phyloP scores from a whole-genome alignment of 2,329 filamentous ascomycete genomes.

The Tolypocladium pustulatum region DNA sequence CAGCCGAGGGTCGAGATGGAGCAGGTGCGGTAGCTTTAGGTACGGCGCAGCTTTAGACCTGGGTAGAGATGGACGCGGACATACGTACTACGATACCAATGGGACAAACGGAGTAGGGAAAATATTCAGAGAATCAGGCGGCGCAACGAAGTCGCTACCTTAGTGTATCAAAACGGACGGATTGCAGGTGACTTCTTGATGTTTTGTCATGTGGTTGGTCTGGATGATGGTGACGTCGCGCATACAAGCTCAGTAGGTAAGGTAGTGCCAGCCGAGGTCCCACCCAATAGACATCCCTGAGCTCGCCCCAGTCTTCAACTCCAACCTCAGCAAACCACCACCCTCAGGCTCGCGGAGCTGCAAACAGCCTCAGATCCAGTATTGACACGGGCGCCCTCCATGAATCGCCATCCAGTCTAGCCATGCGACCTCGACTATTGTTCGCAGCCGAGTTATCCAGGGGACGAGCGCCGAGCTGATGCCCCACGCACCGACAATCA shows the following conservation, averaged over 20 bases:
- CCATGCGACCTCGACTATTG: constrained; percentile 13
- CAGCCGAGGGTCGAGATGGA: constrained; percentile 16
- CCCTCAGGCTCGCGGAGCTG: not conserved
- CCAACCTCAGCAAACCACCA: not conserved
- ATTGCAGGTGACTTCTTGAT: no score
- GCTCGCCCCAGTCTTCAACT: not conserved
- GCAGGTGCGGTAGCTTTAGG: constrained; percentile 11
- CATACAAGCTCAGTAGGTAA: no score
- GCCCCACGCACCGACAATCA: constrained; percentile 5
- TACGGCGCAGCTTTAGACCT: not conserved
- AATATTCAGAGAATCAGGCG: not conserved
- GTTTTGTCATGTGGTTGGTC: not conserved
- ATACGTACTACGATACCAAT: not conserved
- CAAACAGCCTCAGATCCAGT: not conserved
- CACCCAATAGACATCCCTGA: not conserved
- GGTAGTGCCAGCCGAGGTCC: not conserved
- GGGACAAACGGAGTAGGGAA: not conserved
- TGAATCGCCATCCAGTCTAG: constrained; percentile 11
- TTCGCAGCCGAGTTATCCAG: constrained; percentile 4
- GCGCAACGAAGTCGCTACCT: no score
- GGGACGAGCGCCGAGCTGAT: constrained; percentile 5
- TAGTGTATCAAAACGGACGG: no score
- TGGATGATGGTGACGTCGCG: not conserved
- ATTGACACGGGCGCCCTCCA: constrained; percentile 4
- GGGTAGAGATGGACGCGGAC: not conserved